Percentiles rank a stretch among this genome's conserved stretches.
Evolutionary conservation across 1,139 yeast species (phyloP).

Genomic region (Yamadazyma friedrichii): DNA sequence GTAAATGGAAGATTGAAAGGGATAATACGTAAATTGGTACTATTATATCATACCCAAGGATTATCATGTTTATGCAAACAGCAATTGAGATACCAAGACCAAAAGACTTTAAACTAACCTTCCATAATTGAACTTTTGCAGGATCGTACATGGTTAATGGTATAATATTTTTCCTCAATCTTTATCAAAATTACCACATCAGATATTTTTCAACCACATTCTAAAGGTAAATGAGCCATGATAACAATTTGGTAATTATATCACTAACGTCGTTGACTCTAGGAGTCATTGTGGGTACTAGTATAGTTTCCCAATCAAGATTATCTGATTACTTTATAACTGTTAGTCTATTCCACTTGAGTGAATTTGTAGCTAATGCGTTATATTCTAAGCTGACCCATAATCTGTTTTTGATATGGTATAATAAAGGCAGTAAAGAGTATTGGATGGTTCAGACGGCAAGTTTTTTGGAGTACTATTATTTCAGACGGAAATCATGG

Average conservation of each 20-base stretch:
- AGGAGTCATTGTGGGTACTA: conserved; percentile 21
- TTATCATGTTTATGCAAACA: conserved; percentile 12
- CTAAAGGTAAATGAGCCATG: background rate
- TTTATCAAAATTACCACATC: too few relatives aligned
- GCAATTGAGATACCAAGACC: conserved; percentile 28
- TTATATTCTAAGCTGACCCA: conserved; percentile 26
- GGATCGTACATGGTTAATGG: conserved; percentile 22
- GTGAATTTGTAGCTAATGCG: conserved; percentile 30
- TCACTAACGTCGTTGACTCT: conserved; percentile 17
- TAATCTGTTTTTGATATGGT: conserved; percentile 37
- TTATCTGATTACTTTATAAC: conserved; percentile 11
- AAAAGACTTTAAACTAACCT: conserved; percentile 33
- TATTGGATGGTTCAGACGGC: conserved; percentile 30
- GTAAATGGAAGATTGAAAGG: conserved; percentile 66
- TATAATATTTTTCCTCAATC: too few relatives aligned
- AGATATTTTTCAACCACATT: too few relatives aligned
- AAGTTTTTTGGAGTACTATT: conserved; percentile 26
- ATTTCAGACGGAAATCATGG: background rate
- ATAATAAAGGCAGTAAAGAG: conserved; percentile 34
- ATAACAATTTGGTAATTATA: background rate
- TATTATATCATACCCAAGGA: conserved; percentile 1
- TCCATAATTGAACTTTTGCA: conserved; percentile 27
- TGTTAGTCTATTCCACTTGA: conserved; percentile 25
- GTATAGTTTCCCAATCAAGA: conserved; percentile 4
- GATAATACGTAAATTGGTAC: conserved; percentile 46